Evolutionary conservation across 257 asterid species (phyloP), one percentile per base, ranked within the genome.

Genomic region (Solanum okadae): DNA sequence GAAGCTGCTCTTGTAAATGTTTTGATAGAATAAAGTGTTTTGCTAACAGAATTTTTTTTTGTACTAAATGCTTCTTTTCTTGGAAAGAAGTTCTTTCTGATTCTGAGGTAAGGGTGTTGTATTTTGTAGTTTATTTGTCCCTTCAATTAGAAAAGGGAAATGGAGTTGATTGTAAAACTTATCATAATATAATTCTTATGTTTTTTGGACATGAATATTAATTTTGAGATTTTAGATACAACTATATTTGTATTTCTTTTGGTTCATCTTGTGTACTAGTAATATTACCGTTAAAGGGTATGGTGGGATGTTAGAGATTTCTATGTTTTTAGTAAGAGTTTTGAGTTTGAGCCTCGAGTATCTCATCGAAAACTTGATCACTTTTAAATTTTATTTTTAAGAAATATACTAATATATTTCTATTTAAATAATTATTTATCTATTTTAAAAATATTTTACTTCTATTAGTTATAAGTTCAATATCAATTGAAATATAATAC

Each of bases 1-100:
- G 86, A 81, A 81, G 42, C 29, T 89, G 86, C 79, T 79, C 85
- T 91, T 94, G 97, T 94, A 91, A 92, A 92, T 94, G 91, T 90
- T 92, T 92, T 81, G 90, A 40, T 78, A 81, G 85, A 93, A 95
- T 91, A 91, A 94, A 81, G 90, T 38, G 90, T 83, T 46, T 82
- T 68, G 92, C 90, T 87, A 70, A 78, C 87, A 87, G 14, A 86
- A 16, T 29, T 42, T 68, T 71, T 82, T 71, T 83, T 70, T 52
- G 87, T 88, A 67, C 38, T 77, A 78, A 81, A 81, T 81, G 27
- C 86, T 29, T 46, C 40, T 81, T 81, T 81, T 46, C 85, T 46
- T 81, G 68, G 70, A 29, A 81, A 81, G 86, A 16, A 29, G 61
- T 16, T 46, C 29, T 46, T 49, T 81, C 70, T 29, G 18, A 37